phyloP scores from a whole-genome alignment of 2,329 filamentous ascomycete genomes.

The Nemania bipapillata region DNA sequence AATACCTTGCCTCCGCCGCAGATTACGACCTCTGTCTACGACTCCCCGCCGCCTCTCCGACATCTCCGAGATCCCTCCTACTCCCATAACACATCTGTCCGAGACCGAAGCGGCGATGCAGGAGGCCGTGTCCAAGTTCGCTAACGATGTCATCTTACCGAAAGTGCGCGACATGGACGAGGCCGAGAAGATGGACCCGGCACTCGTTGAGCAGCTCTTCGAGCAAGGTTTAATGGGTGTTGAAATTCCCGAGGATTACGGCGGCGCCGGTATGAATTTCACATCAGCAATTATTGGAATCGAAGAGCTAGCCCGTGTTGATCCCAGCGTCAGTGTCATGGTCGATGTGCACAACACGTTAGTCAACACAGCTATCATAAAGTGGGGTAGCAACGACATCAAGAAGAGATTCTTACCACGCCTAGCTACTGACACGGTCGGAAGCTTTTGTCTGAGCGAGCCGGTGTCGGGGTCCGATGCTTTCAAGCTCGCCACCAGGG shows the following conservation, averaged over 20 bases:
- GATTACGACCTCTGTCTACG: constrained; percentile 64
- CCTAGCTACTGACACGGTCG: constrained; percentile 88
- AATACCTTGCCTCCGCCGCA: background rate
- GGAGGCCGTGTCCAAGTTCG: constrained; percentile 90
- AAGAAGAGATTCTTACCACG: constrained; percentile 91
- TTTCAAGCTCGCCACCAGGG: constrained; percentile 92
- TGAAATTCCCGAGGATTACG: constrained; percentile 96
- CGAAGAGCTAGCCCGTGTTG: constrained; percentile 92
- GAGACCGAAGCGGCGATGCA: constrained; percentile 90
- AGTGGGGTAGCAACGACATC: constrained; percentile 78
- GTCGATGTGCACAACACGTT: constrained; percentile 98
- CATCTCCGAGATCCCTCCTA: constrained; percentile 82
- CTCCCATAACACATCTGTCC: constrained; percentile 90
- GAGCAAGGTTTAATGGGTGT: constrained; percentile 98
- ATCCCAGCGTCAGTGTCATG: constrained; percentile 93
- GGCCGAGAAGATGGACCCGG: constrained; percentile 89
- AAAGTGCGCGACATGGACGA: constrained; percentile 98
- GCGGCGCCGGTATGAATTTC: constrained; percentile 98
- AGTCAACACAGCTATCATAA: constrained; percentile 91
- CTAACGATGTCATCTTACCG: constrained; percentile 85
- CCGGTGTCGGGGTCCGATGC: constrained; percentile 93
- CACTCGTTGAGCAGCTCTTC: constrained; percentile 89
- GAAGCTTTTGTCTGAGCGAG: constrained; percentile 92
- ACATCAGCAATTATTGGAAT: constrained; percentile 95
- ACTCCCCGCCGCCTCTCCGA: constrained; percentile 69